Percentiles rank a stretch among this genome's conserved stretches.
Evolutionary conservation across 768 basidiomycete species (phyloP).

Genomic region (Mycena rosella): DNA sequence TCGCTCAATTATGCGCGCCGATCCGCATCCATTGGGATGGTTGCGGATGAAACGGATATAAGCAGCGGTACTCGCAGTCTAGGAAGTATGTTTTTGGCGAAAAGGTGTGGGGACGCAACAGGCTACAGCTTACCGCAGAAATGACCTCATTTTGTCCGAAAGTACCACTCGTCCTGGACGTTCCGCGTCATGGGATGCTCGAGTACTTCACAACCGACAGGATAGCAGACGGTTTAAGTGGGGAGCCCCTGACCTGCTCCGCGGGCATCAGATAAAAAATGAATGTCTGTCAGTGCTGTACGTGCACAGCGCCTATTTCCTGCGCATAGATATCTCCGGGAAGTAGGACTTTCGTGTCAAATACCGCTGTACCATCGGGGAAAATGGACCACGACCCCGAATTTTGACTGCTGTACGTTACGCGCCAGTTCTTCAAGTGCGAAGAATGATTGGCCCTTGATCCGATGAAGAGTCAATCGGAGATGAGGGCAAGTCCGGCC

Average conservation of each 20-base stretch:
- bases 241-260: neutral
- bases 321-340: neutral
- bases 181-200: neutral
- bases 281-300: constrained; percentile 5
- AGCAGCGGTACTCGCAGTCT: neutral
- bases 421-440: neutral
- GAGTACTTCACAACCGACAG: neutral
- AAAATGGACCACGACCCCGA: neutral
- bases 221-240: neutral
- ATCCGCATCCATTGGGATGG: constrained; percentile 18
- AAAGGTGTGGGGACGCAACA: neutral
- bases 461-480: constrained; percentile 5
- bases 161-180: neutral
- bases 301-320: neutral
- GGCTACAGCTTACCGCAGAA: constrained; percentile 9
- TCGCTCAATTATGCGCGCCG: constrained; percentile 12
- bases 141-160: neutral
- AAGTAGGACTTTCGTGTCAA: neutral
- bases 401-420: constrained; percentile 15
- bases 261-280: neutral
- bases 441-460: constrained; percentile 15
- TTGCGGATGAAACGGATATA: constrained; percentile 12
- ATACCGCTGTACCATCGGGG: neutral
- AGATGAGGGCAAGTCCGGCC: neutral
- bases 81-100: neutral